Base-by-base conservation (phyloP, 192 early-diverging fungal species). In the Geosiphon pyriformis region DNA sequence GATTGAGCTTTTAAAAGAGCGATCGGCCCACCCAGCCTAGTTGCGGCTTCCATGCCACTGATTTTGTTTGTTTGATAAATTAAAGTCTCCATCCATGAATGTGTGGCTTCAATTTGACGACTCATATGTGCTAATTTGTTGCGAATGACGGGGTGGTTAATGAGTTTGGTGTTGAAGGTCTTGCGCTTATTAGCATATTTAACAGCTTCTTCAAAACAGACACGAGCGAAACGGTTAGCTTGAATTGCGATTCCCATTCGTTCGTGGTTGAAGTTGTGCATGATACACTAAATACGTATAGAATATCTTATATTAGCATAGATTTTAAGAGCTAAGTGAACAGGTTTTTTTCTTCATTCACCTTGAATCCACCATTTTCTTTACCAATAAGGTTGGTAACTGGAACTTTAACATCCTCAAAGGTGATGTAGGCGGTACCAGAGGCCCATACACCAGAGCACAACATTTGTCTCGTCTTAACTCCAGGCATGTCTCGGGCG, bases 351-450 rank as follows among this genome's bases (percentile, higher is more conserved):
- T 46, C 42, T 46, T 17, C n/a, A 20, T 57, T 55, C 57, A 67
- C 65, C 76, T 91, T 91, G 85, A 94, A 94, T 0, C 90, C 92
- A 53, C 87, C 83, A 81, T 92, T 92, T 63, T 87, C 88, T 68
- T 90, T 80, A 35, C 92, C 92, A 73, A 94, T 89, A 69, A 94
- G 58, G 69, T 94, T 92, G 57, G 84, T 84, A 33, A 86, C 87
- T 17, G 92, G 91, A 1, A 94, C 92, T 72, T 89, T 88, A 60
- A 94, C 91, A 69, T 94, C 91, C 67, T 90, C 90, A 75, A 90
- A 89, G 3, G 87, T 85, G 46, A 91, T 78, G 63, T 89, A 92
- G 17, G 88, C 81, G 6, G 89, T 93, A 59, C 91, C 92, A 47
- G 83, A 84, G 3, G 89, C 83, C 90, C 90, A 91, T 35, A 90